Percentiles rank a stretch among this genome's conserved stretches.
Evolutionary conservation across 768 basidiomycete genomes (phyloP).

Genomic region (Calocybe cyanea): DNA sequence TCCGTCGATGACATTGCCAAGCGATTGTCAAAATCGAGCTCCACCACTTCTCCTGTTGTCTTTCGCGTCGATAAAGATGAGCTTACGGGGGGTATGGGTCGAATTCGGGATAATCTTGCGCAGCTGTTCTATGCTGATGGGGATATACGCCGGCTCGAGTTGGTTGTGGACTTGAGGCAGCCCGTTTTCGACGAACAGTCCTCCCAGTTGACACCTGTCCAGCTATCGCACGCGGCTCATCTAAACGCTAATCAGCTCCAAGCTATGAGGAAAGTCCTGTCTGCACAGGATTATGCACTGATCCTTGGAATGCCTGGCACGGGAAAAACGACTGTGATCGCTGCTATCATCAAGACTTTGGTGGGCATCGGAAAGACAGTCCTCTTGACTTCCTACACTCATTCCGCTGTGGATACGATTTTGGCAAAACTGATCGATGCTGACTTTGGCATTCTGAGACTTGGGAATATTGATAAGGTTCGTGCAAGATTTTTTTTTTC

Average conservation of each 20-base stretch:
- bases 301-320: conserved; percentile 98
- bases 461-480: conserved; percentile 94
- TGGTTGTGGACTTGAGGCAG: conserved; percentile 76
- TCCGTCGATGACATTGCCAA: conserved; percentile 43
- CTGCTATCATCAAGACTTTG: conserved; percentile 76
- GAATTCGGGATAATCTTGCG: conserved; percentile 88
- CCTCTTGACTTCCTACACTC: conserved; percentile 89
- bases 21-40: conserved; percentile 22
- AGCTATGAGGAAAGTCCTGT: conserved; percentile 72
- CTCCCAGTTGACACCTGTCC: conserved; percentile 19
- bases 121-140: conserved; percentile 81
- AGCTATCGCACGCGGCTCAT: conserved; percentile 26
- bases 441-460: conserved; percentile 72
- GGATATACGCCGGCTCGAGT: conserved; percentile 59
- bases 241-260: conserved; percentile 71
- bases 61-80: conserved; percentile 97
- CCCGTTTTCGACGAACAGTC: conserved; percentile 54
- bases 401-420: conserved; percentile 98
- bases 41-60: conserved; percentile 23
- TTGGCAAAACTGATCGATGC: conserved; percentile 69
- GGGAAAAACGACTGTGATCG: conserved; percentile 95
- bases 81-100: conserved; percentile 77
- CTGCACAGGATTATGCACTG: conserved; percentile 85
- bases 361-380: conserved; percentile 84
- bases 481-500: conserved; percentile 9